Evolutionary conservation across 164 flowering plant genomes (phyloP).

Genomic region (Vitis riparia): DNA sequence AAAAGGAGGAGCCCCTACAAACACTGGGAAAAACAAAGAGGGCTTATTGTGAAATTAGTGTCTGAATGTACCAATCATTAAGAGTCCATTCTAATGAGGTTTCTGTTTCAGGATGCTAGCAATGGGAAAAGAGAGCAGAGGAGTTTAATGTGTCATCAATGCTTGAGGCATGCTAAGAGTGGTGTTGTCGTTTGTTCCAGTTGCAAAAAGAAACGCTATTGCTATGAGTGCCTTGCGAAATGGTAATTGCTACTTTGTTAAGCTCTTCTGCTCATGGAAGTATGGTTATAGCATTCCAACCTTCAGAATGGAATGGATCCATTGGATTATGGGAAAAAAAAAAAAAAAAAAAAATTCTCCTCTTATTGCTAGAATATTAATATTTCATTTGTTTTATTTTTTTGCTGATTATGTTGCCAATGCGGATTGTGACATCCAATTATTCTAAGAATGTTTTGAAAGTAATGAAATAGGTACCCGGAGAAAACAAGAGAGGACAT

Average conservation of each 20-base stretch:
- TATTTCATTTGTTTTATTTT: neutral
- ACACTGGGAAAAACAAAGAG: too few species aligned
- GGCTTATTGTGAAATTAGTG: too few species aligned
- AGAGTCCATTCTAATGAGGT: slow-evolving; percentile 8
- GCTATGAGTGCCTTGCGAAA: slow-evolving; percentile 50
- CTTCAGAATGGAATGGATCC: neutral
- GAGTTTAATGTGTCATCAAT: slow-evolving; percentile 63
- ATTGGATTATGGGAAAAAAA: neutral
- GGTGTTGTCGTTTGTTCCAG: slow-evolving; percentile 49
- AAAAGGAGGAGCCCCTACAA: too few species aligned
- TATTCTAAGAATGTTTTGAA: slow-evolving; percentile 13
- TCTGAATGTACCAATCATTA: neutral
- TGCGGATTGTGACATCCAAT: neutral
- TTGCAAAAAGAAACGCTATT: slow-evolving; percentile 60
- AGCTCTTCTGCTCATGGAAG: slow-evolving; percentile 8
- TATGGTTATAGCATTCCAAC: neutral
- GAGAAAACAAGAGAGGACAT: slow-evolving; percentile 48
- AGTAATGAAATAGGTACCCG: slow-evolving; percentile 57
- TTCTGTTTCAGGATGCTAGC: slow-evolving; percentile 24
- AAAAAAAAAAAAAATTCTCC: too few species aligned
- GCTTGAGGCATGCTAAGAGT: slow-evolving; percentile 36
- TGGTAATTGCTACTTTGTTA: slow-evolving; percentile 41
- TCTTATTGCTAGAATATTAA: neutral
- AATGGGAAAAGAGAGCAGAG: slow-evolving; percentile 20
- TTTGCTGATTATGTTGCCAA: neutral